Evolutionary conservation across 305 asterid genomes (phyloP), one percentile per base, ranked within the genome.

Genomic region (Nicotiana rustica): DNA sequence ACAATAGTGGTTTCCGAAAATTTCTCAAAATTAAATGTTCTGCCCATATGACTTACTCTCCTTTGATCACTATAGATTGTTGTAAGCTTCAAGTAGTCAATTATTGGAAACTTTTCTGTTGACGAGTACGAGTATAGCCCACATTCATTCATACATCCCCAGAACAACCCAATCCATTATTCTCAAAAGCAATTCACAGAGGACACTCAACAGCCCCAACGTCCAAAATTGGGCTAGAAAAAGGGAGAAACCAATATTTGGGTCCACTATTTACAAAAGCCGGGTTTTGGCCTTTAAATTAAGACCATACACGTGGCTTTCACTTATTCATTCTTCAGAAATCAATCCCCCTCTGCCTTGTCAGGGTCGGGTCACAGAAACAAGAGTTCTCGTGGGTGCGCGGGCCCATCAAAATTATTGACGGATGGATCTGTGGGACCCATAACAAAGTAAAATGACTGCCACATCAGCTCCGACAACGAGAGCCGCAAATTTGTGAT

Each of bases 401-500:
- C 10, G 56, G 18, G 55, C n/a, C 78, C 38, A 47, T 71, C 67
- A 77, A 38, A 57, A 68, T 77, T 1, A 15, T 19, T 14, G 29
- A 6, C 1, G n/a, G 25, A 36, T 38, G 21, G 69, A 49, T 38
- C 6, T 38, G 56, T 25, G 82, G 84, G 66, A 12, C 62, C 83
- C 60, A 57, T 19, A 3, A 73, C 1, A 56, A 47, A 71, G 6
- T 47, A 29, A 19, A 82, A 12, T 69, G 70, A 80, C 0, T 31
- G 8, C 15, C 25, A 81, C 64, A 60, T 38, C 61, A n/a, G 84
- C 85, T 85, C 59, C 77, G 36, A 66, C 17, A 10, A 21, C 21
- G 80, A 13, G 85, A 64, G 77, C 79, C 77, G 41, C 78, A 73
- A 65, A 38, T 77, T 21, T 33, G 90, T 62, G 87, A 85, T 67